Base-by-base conservation (phyloP, 1,284 basidiomycete species). In the Cryptococcus sp. region DNA sequence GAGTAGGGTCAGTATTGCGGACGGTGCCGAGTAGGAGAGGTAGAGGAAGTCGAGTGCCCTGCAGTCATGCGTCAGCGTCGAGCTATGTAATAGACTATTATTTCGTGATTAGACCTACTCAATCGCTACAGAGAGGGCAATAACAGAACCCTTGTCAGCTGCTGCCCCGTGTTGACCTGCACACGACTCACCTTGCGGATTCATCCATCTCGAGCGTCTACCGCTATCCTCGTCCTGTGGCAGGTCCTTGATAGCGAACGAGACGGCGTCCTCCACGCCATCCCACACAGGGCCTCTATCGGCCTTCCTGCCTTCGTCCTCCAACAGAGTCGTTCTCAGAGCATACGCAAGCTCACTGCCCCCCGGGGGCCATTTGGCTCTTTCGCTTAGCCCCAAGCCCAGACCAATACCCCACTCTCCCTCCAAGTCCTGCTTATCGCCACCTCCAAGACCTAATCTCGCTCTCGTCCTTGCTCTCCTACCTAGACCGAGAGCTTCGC, bases 41-140 rank as follows among this genome's bases (percentile, higher is more conserved):
- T 90, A 90, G 17, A 94, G 77, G 68, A 93, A 94, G 75, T 93
- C 91, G 42, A 93, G 77, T 8, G 91, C 90, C 75, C 89, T 88
- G 49, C 46, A 19, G 42, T 10, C 8, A 44, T 45, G 47, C 15
- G 27, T 51, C 42, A 49, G 22, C 50, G 16, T 53, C 50, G n/a
- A 27, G 27, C 17, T 41, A 15, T 41, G 5, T 50, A 20, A 20
- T 10, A 35, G 42, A 27, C 19, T 5, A 57, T n/a, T 16, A 83
- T 53, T 69, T 27, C 6, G 25, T 23, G 22, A 84, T 83, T 86
- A 82, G 25, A 86, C 85, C 54, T 71, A 86, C 86, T 89, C 84
- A 39, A 87, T 84, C 27, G 82, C 85, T 87, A 62, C 35, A 35
- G 31, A 13, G 31, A 10, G 8, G 31, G 10, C 8, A 8, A 35